Conservation (phyloP, 2,329 filamentous ascomycete species). For the Chaetomium strumarium region DNA sequence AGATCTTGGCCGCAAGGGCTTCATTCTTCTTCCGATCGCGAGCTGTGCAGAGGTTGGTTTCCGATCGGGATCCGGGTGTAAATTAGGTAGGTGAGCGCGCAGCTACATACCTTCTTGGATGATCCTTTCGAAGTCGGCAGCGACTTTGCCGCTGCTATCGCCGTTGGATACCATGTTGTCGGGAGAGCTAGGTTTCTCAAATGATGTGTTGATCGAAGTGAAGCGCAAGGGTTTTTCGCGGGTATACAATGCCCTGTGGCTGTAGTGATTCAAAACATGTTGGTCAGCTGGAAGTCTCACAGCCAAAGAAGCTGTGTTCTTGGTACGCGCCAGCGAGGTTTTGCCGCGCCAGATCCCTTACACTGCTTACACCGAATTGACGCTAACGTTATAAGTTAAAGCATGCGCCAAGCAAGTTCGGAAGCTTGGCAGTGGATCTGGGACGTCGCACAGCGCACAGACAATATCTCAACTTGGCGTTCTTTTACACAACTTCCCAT, state of each 20-base stretch:
- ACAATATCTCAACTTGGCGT: not conserved
- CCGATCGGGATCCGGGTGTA: not conserved
- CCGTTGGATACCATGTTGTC: constrained; percentile 23
- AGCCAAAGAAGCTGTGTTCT: too few species aligned
- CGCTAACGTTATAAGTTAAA: not conserved
- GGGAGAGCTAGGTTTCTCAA: not conserved
- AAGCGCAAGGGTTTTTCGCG: not conserved
- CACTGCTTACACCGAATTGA: not conserved
- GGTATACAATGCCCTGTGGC: not conserved
- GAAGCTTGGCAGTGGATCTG: not conserved
- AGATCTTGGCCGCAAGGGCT: constrained; percentile 65
- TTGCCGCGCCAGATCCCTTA: not conserved
- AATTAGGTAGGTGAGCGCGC: not conserved
- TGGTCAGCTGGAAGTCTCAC: not conserved
- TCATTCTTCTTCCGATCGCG: constrained; percentile 68
- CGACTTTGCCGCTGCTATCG: constrained; percentile 28
- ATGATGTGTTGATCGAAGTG: not conserved
- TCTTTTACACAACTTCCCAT: too few species aligned
- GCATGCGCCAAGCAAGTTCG: not conserved
- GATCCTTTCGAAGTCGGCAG: constrained; percentile 49
- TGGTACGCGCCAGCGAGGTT: not conserved
- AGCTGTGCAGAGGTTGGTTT: constrained; percentile 33
- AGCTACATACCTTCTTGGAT: constrained; percentile 44
- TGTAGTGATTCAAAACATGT: not conserved
- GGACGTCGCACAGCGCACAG: not conserved